Evolutionary conservation across 2,329 filamentous ascomycete genomes (phyloP).

Genomic region (Penicillium olsonii): DNA sequence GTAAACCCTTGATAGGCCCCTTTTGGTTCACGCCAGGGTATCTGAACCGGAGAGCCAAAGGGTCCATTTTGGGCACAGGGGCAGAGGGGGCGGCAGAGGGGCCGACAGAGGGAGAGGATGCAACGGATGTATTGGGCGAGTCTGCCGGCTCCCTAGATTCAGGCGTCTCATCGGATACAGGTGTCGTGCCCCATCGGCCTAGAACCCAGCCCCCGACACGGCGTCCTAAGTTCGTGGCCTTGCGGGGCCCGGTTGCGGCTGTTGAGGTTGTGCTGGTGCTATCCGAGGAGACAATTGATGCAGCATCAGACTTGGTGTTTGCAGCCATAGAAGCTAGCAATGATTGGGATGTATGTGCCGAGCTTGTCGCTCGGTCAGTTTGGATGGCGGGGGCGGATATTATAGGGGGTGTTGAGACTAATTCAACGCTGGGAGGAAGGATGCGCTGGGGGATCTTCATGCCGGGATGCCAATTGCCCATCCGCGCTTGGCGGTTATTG

Average conservation of each 20-base stretch:
- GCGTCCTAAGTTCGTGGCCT: constrained; percentile 46
- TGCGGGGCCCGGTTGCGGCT: constrained; percentile 21
- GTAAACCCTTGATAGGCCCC: constrained; percentile 72
- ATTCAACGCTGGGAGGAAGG: constrained; percentile 44
- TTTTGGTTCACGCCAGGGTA: constrained; percentile 76
- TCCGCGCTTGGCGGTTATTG: constrained; percentile 72
- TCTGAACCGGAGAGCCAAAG: constrained; percentile 57
- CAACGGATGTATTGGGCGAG: not conserved
- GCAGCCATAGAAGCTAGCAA: constrained; percentile 42
- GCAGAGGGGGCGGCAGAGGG: too few species aligned
- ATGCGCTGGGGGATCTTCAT: constrained; percentile 49
- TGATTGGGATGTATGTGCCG: constrained; percentile 31
- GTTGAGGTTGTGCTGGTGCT: constrained; percentile 23
- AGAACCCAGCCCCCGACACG: constrained; percentile 67
- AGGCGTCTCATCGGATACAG: constrained; percentile 27
- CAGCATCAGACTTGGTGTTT: constrained; percentile 22
- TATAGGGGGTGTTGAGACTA: constrained; percentile 41
- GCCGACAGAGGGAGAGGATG: constrained; percentile 19
- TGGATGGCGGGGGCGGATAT: constrained; percentile 41
- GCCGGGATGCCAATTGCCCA: constrained; percentile 59
- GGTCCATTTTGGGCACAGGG: constrained; percentile 69
- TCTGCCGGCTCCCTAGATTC: not conserved
- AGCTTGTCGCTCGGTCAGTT: constrained; percentile 30
- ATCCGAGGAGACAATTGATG: constrained; percentile 26
- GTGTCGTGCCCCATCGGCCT: constrained; percentile 62